Percentiles rank a stretch among this genome's conserved stretches.
Evolutionary conservation across 2,329 filamentous ascomycete species (phyloP).

Genomic region (Mariannaea elegans): DNA sequence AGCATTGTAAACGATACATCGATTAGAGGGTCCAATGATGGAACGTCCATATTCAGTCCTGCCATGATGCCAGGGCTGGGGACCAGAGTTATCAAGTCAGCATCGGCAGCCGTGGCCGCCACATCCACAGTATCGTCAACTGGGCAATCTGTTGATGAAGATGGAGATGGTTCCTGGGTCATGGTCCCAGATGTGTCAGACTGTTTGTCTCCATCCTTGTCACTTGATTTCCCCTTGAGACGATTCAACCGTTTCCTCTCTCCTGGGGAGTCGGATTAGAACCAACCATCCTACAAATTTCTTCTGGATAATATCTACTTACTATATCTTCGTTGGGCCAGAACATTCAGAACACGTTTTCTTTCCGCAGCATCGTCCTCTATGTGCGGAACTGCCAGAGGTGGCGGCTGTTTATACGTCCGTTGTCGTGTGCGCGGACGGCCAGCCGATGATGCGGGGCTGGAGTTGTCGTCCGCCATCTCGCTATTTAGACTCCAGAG

Average conservation of each 20-base stretch:
- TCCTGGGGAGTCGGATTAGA: constrained; percentile 33
- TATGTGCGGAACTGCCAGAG: constrained; percentile 56
- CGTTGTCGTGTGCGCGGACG: constrained; percentile 51
- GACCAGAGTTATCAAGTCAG: constrained; percentile 5
- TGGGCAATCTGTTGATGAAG: constrained; percentile 10
- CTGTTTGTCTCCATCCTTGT: constrained; percentile 11
- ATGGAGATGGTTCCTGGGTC: constrained; percentile 3
- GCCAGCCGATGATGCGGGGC: constrained; percentile 7
- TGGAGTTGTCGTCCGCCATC: constrained; percentile 20
- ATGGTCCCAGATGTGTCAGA: not conserved
- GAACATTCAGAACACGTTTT: constrained; percentile 62
- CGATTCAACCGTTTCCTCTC: constrained; percentile 46
- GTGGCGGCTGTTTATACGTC: constrained; percentile 50
- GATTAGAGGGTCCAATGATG: constrained; percentile 34
- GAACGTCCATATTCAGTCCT: constrained; percentile 35
- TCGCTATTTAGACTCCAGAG: not conserved
- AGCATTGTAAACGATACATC: constrained; percentile 32
- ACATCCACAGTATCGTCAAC: constrained; percentile 13
- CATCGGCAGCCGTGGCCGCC: not conserved
- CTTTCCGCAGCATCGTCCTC: constrained; percentile 61
- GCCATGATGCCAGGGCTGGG: constrained; percentile 26
- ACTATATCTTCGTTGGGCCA: constrained; percentile 65
- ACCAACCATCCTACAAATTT: not conserved
- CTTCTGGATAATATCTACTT: constrained; percentile 9
- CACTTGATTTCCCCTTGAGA: constrained; percentile 30